Evolutionary conservation across 345 rosid genomes (phyloP).

Genomic region (Brassica napus): DNA sequence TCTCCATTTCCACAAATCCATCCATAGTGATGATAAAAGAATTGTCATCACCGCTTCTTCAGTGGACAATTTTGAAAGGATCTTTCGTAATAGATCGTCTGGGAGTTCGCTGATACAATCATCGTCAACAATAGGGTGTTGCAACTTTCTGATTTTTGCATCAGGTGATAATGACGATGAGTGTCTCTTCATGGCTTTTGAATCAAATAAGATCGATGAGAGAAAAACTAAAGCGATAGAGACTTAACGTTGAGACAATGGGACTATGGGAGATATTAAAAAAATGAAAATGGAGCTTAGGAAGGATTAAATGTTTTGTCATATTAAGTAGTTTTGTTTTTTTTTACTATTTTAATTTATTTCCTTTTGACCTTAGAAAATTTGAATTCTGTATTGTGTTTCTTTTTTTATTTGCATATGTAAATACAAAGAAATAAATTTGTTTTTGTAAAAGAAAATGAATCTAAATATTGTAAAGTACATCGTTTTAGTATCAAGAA

Average conservation of each 20-base stretch:
- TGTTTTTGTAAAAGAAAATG: not conserved
- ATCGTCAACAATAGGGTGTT: not conserved
- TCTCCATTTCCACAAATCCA: not conserved
- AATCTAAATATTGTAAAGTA: not conserved
- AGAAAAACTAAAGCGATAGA: not conserved
- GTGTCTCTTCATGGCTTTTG: not conserved
- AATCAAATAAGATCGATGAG: not conserved
- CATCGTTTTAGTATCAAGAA: not conserved
- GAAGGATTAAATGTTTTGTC: not conserved
- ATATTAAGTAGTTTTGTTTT: not conserved
- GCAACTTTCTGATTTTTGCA: not conserved
- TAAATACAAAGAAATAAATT: not conserved
- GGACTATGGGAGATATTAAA: not conserved
- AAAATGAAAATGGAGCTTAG: not conserved
- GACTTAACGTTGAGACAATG: not conserved
- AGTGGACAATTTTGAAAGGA: not conserved
- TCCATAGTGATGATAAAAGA: not conserved
- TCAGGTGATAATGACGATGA: not conserved
- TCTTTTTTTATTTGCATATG: not conserved
- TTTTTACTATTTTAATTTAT: not conserved
- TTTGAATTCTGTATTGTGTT: not conserved
- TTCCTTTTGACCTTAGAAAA: not conserved
- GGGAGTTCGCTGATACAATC: constrained; percentile 17
- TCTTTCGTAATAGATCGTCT: not conserved
- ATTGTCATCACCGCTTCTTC: constrained; percentile 18